Evolutionary conservation across 345 rosid genomes (phyloP), one percentile per base, ranked within the genome.

Genomic region (Punica granatum): DNA sequence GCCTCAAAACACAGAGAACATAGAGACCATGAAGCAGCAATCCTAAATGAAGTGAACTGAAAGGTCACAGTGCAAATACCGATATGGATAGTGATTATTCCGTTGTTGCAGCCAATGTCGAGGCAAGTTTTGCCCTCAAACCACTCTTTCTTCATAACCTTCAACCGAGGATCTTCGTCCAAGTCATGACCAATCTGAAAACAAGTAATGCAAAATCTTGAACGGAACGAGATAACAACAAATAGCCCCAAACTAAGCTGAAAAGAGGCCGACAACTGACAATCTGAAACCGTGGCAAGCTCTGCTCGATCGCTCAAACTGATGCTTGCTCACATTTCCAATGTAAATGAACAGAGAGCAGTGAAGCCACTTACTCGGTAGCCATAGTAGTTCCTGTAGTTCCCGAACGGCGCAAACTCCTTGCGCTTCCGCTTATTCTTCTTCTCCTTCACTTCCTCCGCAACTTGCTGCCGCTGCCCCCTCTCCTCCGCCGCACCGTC

Each of bases 91-190:
- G 98, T 89, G 60, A 94, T 28, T 59, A 88, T 35, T 32, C 99
- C 99, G 44, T 86, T 88, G 68, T 94, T 89, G 83, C 98, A 94
- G 70, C 99, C 98, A 26, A 94, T 82, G 69, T 94, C 97, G 48
- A 94, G 95, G 67, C 98, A 94, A 39, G 83, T 80, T 67, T 82
- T 91, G 66, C 84, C 90, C 35, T 83, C 74, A 72, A 94, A 88
- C 97, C 99, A 91, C 66, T 88, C 96, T 71, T 77, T 80, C 84
- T 81, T 88, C 53, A 89, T 61, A 26, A 88, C 95, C 78, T 75
- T 85, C 74, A 88, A 78, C 33, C 99, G 85, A 65, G 98, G 96
- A 74, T 94, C 99, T 77, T 85, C 98, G 30, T 84, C 89, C 62
- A 72, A 69, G 43, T 71, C 93, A 70, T 75, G 73, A 75, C 85